Evolutionary conservation across 2,329 filamentous ascomycete species (phyloP).

Genomic region (Orbilia blumenaviensis): DNA sequence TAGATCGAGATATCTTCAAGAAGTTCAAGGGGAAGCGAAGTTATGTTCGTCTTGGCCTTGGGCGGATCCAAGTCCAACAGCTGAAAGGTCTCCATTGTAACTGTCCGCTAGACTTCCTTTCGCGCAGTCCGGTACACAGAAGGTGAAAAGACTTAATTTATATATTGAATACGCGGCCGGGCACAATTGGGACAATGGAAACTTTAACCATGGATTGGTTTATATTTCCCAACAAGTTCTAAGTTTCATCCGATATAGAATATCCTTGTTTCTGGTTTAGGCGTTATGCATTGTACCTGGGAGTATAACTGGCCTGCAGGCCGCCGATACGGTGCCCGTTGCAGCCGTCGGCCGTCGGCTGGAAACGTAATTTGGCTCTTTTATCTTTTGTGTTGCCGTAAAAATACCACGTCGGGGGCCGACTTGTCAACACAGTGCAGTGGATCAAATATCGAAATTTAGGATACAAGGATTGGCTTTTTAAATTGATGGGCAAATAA

Average conservation of each 20-base stretch:
- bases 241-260: slow-evolving; percentile 3
- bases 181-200: too few species aligned
- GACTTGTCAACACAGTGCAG: not conserved
- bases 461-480: too few species aligned
- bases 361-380: not conserved
- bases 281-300: not conserved
- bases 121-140: too few species aligned
- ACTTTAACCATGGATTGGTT: not conserved
- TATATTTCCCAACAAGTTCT: not conserved
- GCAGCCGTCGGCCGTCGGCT: not conserved
- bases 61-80: not conserved
- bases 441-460: not conserved
- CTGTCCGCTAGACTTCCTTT: not conserved
- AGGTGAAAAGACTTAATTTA: not conserved
- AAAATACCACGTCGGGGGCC: not conserved
- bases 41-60: not conserved
- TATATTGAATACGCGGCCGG: too few species aligned
- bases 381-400: not conserved
- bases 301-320: not conserved
- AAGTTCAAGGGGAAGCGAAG: slow-evolving; percentile 2
- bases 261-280: not conserved
- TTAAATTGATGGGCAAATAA: too few species aligned
- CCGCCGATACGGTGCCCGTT: not conserved
- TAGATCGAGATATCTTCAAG: slow-evolving; percentile 13
- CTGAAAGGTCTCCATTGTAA: not conserved